phyloP scores from a whole-genome alignment of 768 basidiomycete genomes.

The Lactarius tabidus region DNA sequence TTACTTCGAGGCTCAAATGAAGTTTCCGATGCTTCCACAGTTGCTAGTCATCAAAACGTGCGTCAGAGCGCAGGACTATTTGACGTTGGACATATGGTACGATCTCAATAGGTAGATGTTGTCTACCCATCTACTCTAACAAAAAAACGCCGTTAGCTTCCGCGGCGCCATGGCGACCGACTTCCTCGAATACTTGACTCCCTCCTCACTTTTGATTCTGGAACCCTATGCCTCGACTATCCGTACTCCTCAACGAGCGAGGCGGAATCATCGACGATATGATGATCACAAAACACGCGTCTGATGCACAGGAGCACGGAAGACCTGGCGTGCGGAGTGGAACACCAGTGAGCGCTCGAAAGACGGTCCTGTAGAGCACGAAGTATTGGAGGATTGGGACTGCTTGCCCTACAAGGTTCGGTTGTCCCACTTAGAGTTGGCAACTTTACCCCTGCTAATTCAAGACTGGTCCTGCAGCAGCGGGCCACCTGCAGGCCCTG shows the following conservation, averaged over 20 bases:
- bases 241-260: conserved; percentile 79
- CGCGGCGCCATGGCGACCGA: conserved; percentile 74
- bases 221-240: conserved; percentile 75
- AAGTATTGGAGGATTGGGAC: conserved; percentile 78
- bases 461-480: conserved; percentile 72
- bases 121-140: neutral
- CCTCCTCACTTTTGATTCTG: conserved; percentile 71
- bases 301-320: conserved; percentile 76
- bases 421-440: neutral
- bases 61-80: conserved; percentile 82
- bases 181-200: conserved; percentile 91
- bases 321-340: conserved; percentile 80
- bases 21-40: conserved; percentile 39
- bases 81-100: conserved; percentile 99
- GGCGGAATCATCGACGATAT: conserved; percentile 98
- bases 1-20: neutral
- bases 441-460: neutral
- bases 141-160: conserved; percentile 48
- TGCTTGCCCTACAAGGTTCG: conserved; percentile 86
- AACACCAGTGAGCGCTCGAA: conserved; percentile 51
- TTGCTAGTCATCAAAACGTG: conserved; percentile 87
- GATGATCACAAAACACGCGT: conserved; percentile 80
- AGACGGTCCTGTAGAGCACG: conserved; percentile 67
- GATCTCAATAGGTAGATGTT: conserved; percentile 58
- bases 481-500: conserved; percentile 69